Evolutionary conservation across 768 basidiomycete genomes (phyloP), one percentile per base, ranked within the genome.

Genomic region (Lentinula raphanica): DNA sequence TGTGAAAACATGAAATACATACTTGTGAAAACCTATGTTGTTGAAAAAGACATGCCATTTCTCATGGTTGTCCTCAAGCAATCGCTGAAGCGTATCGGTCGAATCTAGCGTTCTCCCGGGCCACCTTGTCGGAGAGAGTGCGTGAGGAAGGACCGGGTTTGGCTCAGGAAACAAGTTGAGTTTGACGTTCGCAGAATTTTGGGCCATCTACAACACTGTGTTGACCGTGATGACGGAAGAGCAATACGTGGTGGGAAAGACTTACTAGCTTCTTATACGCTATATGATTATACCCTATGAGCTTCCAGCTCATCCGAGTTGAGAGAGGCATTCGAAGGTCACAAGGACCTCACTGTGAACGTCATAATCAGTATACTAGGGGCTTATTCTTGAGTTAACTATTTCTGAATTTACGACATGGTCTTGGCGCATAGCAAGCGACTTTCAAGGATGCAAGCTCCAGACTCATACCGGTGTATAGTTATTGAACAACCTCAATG

Each of bases 41-140:
- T 82, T 78, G 64, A 78, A 75, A 66, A 78, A 85, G 11, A 77
- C 71, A 54, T 85, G 82, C 65, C 72, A 71, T 48, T 69, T 74
- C 28, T 68, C 66, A 49, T 83, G 77, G 56, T 81, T 81, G 3
- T 83, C 79, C 58, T 76, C 78, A 49, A 85, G 68, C 8, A 74
- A 58, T 5, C 67, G 46, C 0, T 56, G 61, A 0, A 77, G 50
- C 2, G 68, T 58, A 31, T 61, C 38, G 53, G 72, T 68, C 2
- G 76, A 74, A 45, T 69, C 65, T 51, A n/a, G 58, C 32, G 40
- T 66, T 42, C n/a, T 50, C 13, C 59, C 59, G 40, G 59, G 54
- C 59, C 54, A 60, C 51, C 48, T 29, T 19, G 48, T 6, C 39
- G 39, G 39, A 40, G 39, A 40, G 19, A 40, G 39, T 40, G 13